Evolutionary conservation across 805 yeast genomes (phyloP).

Genomic region (Jamesozyma gamospora): DNA sequence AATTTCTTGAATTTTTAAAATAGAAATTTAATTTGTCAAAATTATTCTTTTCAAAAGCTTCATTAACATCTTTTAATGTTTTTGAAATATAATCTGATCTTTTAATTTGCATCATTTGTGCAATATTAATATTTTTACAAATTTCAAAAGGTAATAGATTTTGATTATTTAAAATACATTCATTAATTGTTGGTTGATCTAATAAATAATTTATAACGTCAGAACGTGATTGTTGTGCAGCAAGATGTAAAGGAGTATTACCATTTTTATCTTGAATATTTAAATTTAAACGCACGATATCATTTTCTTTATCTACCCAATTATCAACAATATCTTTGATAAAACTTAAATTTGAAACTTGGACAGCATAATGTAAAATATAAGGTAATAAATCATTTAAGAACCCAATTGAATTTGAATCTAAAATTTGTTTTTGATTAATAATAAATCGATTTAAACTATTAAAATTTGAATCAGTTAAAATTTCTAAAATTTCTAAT

Average conservation of each 20-base stretch:
- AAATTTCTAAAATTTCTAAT: conserved; percentile 51
- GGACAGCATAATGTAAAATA: conserved; percentile 72
- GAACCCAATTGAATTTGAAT: conserved; percentile 28
- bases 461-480: conserved; percentile 32
- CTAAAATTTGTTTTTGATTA: no score
- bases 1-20: conserved; percentile 61
- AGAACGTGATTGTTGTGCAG: conserved; percentile 61
- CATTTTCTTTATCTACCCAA: conserved; percentile 14
- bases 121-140: conserved; percentile 50
- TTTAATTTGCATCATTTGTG: conserved; percentile 65
- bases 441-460: conserved; percentile 13
- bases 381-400: conserved; percentile 32
- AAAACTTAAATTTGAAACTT: conserved; percentile 62
- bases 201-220: conserved; percentile 68
- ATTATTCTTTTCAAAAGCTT: conserved; percentile 60
- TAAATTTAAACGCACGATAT: conserved; percentile 37
- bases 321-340: conserved; percentile 39
- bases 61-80: conserved; percentile 55
- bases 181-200: conserved; percentile 59
- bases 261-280: conserved; percentile 74
- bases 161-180: conserved; percentile 62
- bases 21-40: conserved; percentile 53
- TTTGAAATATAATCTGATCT: conserved; percentile 71
- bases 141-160: conserved; percentile 78
- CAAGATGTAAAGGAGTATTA: conserved; percentile 86